Conservation (phyloP, 2,329 filamentous ascomycete species). For the Paramyrothecium roridum region DNA sequence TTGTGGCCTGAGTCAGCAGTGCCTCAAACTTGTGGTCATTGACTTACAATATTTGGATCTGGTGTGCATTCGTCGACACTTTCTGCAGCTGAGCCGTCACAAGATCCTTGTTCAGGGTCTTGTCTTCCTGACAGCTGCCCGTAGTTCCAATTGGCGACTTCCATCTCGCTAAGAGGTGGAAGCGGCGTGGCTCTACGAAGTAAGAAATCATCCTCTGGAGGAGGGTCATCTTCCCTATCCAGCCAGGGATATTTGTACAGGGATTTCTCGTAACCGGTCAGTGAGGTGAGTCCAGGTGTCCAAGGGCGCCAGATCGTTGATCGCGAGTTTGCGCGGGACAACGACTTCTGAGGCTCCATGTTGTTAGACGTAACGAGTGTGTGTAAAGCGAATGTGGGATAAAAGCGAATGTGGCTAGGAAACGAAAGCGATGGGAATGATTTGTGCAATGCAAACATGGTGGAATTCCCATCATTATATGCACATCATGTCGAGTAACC, state of each 20-base stretch:
- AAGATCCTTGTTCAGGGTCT: conserved; percentile 5
- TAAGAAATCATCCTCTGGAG: background rate
- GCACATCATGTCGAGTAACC: no score
- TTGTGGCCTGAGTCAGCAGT: conserved; percentile 6
- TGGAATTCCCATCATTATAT: no score
- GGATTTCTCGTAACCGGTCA: conserved; percentile 23
- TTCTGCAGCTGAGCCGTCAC: conserved; percentile 6
- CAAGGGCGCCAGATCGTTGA: conserved; percentile 25
- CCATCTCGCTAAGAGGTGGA: conserved; percentile 8
- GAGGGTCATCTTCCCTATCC: background rate
- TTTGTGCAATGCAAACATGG: no score
- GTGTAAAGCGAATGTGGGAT: background rate
- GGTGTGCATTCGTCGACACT: conserved; percentile 4
- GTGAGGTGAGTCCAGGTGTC: conserved; percentile 16
- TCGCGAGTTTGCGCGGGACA: conserved; percentile 16
- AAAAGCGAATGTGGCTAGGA: background rate
- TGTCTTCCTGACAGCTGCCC: background rate
- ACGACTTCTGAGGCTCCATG: conserved; percentile 4
- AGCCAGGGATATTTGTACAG: conserved; percentile 25
- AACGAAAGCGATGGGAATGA: no score
- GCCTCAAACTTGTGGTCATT: no score
- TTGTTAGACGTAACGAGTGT: background rate
- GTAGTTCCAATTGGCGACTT: conserved; percentile 1
- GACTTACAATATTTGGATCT: conserved; percentile 18
- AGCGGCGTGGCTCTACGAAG: conserved; percentile 4